A percentile compares a stretch with the other conserved stretches of the same genome.
These are phyloP conservation scores for Cucurbita argyrosperma DNA, from an alignment of 306 rosid species.

Conservation along the genomic window DNA sequence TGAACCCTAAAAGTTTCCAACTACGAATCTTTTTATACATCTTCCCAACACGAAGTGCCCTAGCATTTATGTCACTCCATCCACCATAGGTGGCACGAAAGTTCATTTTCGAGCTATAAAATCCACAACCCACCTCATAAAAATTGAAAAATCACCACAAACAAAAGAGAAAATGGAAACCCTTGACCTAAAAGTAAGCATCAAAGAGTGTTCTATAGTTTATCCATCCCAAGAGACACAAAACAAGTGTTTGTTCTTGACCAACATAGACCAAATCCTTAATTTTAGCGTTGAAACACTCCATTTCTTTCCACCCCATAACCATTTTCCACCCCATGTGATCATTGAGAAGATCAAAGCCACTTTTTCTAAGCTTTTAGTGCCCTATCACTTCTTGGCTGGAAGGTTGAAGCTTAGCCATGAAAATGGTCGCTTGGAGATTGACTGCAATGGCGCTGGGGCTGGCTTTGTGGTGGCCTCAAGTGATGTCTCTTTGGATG, in stretches of 20 bases:
- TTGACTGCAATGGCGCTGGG: slow-evolving; percentile 47
- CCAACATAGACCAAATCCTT: slow-evolving; percentile 67
- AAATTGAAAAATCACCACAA: not conserved
- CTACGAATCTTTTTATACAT: not conserved
- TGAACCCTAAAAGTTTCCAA: no score
- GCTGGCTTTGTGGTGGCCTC: slow-evolving; percentile 59
- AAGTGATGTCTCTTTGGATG: slow-evolving; percentile 26
- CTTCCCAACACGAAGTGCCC: no score
- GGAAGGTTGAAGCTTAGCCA: slow-evolving; percentile 42
- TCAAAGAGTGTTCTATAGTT: slow-evolving; percentile 25
- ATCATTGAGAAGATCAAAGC: slow-evolving; percentile 26
- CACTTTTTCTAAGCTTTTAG: slow-evolving; percentile 28
- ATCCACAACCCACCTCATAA: not conserved
- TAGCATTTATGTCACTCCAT: no score
- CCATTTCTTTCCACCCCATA: slow-evolving; percentile 40
- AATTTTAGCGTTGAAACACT: slow-evolving; percentile 50
- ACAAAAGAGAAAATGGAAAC: not conserved
- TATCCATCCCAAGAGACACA: slow-evolving; percentile 32
- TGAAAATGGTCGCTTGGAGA: slow-evolving; percentile 33
- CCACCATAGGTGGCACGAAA: no score
- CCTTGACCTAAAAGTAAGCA: slow-evolving; percentile 36
- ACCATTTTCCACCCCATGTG: slow-evolving; percentile 22
- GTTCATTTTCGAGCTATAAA: not conserved
- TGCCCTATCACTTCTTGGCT: slow-evolving; percentile 41
- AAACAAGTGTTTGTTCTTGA: slow-evolving; percentile 40